These are phyloP conservation scores for Tricholoma flavovirens DNA, from an alignment of 768 basidiomycete genomes.

Conservation along the genomic window DNA sequence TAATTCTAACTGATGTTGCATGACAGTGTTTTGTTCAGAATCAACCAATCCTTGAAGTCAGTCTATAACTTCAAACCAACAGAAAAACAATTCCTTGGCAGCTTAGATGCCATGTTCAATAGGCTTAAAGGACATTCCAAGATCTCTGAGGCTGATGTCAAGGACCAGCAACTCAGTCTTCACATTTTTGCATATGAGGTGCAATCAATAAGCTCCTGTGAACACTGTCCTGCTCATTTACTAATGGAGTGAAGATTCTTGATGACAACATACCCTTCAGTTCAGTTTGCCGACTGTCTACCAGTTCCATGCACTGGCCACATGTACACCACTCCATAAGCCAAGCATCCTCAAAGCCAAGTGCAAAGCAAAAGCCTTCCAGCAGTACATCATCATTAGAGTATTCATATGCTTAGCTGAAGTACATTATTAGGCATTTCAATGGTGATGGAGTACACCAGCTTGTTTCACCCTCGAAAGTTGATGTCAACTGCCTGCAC, in stretches of 20 bases:
- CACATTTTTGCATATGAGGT: not conserved
- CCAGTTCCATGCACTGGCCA: no score
- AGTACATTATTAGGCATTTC: no score
- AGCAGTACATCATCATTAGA: no score
- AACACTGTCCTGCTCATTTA: not conserved
- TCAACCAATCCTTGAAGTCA: not conserved
- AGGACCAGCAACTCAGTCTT: not conserved
- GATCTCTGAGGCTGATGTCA: not conserved
- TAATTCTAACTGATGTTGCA: no score
- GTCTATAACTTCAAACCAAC: constrained; percentile 1
- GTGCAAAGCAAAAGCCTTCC: no score
- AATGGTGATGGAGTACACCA: not conserved
- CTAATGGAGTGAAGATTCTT: not conserved
- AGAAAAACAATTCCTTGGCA: not conserved
- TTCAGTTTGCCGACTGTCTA: not conserved
- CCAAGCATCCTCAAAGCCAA: no score
- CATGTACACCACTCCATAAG: no score
- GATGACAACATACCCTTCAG: not conserved
- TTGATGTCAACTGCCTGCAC: not conserved
- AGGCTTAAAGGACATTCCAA: not conserved
- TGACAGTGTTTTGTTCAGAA: not conserved
- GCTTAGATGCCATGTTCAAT: not conserved
- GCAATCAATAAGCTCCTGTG: not conserved
- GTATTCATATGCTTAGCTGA: no score
- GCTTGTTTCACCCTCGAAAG: no score